Conservation (phyloP, 768 basidiomycete genomes). For the Myochromella boudieri region DNA sequence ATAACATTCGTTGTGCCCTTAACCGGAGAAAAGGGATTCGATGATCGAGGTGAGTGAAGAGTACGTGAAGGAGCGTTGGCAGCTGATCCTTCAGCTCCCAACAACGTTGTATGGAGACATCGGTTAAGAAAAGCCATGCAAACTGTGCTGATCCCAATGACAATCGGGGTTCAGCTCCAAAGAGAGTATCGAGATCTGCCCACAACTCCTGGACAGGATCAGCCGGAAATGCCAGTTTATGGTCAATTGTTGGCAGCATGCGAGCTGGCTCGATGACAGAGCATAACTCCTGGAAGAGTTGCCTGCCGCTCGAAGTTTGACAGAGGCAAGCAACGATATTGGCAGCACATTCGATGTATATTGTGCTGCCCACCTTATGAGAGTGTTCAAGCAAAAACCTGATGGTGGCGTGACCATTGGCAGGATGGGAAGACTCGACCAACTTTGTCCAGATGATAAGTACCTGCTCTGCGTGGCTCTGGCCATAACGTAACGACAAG, state of each 20-base stretch:
- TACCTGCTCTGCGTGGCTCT: constrained; percentile 78
- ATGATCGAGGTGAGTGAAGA: constrained; percentile 84
- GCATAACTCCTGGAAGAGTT: constrained; percentile 83
- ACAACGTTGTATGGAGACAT: constrained; percentile 70
- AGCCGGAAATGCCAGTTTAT: constrained; percentile 61
- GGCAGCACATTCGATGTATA: constrained; percentile 77
- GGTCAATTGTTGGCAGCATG: constrained; percentile 79
- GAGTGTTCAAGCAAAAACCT: constrained; percentile 88
- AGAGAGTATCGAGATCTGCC: constrained; percentile 78
- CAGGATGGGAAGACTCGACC: constrained; percentile 66
- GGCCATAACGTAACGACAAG: constrained; percentile 75
- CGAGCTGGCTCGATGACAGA: constrained; percentile 80
- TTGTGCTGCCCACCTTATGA: constrained; percentile 74
- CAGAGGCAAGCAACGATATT: constrained; percentile 84
- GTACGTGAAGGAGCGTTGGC: constrained; percentile 72
- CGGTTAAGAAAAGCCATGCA: constrained; percentile 81
- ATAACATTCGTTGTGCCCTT: constrained; percentile 75
- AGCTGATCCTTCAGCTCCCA: constrained; percentile 75
- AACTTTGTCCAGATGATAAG: constrained; percentile 76
- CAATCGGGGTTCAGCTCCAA: constrained; percentile 68
- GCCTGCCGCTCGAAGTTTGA: constrained; percentile 67
- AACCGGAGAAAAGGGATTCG: constrained; percentile 66
- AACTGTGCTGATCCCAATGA: constrained; percentile 83
- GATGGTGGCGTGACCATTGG: constrained; percentile 77
- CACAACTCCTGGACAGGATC: constrained; percentile 72